These are phyloP conservation scores for Microdochium nivale DNA, from an alignment of 2,329 filamentous ascomycete species.

Conservation along the genomic window DNA sequence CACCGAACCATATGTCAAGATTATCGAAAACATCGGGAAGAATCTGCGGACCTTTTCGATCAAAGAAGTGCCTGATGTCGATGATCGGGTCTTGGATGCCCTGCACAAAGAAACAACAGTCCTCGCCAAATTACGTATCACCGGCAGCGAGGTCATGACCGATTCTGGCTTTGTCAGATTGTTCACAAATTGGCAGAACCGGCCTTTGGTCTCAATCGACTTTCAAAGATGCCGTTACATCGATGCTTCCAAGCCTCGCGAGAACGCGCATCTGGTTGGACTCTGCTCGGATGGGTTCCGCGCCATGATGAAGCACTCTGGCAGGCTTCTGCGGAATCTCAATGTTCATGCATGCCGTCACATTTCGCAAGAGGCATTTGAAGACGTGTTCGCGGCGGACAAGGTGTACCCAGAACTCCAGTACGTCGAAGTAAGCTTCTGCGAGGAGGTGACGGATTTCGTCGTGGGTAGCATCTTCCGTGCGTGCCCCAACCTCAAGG, in stretches of 20 bases:
- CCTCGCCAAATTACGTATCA: conserved; percentile 72
- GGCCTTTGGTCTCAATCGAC: conserved; percentile 61
- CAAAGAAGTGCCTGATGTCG: conserved; percentile 54
- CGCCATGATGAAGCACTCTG: conserved; percentile 79
- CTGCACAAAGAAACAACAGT: conserved; percentile 62
- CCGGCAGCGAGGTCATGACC: conserved; percentile 65
- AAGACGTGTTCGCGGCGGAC: conserved; percentile 58
- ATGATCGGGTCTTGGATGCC: conserved; percentile 60
- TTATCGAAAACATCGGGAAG: conserved; percentile 55
- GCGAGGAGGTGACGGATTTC: conserved; percentile 56
- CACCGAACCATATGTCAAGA: conserved; percentile 46
- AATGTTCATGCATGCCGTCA: conserved; percentile 82
- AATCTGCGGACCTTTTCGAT: conserved; percentile 72
- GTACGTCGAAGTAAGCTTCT: conserved; percentile 72
- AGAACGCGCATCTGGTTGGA: conserved; percentile 58
- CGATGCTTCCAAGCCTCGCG: conserved; percentile 60
- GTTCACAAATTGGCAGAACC: conserved; percentile 71
- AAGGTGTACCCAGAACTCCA: conserved; percentile 58
- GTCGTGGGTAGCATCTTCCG: conserved; percentile 56
- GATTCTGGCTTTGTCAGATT: conserved; percentile 66
- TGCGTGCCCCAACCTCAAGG: conserved; percentile 50
- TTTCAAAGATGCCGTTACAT: conserved; percentile 70
- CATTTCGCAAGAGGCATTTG: conserved; percentile 64
- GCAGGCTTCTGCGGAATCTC: conserved; percentile 52
- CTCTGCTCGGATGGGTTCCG: conserved; percentile 68